Evolutionary conservation across 306 rosid genomes (phyloP).

Genomic region (Prosopis cineraria): DNA sequence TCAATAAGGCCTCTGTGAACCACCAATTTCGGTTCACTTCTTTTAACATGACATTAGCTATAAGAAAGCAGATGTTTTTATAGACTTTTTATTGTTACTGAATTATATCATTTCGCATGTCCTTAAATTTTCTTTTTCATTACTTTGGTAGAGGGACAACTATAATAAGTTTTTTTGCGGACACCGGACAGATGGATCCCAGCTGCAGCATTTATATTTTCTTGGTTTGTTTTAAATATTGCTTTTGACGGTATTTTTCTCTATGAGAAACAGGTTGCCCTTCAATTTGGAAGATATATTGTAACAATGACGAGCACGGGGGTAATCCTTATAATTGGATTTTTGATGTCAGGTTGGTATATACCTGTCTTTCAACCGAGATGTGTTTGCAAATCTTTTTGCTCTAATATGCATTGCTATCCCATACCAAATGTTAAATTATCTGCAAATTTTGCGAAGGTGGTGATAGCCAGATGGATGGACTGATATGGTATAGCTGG

Average conservation of each 20-base stretch:
- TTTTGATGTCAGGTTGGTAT: constrained; percentile 84
- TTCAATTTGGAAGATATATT: constrained; percentile 90
- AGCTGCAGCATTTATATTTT: not conserved
- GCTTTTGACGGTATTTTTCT: constrained; percentile 30
- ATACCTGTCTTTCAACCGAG: constrained; percentile 18
- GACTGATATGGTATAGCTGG: constrained; percentile 74
- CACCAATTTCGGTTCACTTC: not conserved
- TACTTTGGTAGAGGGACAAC: not conserved
- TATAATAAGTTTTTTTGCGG: not conserved
- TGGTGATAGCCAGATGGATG: constrained; percentile 65
- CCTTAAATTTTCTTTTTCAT: not conserved
- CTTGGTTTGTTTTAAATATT: constrained; percentile 23
- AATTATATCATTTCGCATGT: not conserved
- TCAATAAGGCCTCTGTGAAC: not conserved
- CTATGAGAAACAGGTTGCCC: constrained; percentile 56
- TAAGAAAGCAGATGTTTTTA: not conserved
- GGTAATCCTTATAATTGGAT: constrained; percentile 77
- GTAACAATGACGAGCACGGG: constrained; percentile 99
- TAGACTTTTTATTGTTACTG: not conserved
- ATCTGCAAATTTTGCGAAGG: constrained; percentile 45
- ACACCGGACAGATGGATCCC: not conserved
- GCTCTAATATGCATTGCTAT: not conserved
- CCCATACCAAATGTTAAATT: constrained; percentile 4
- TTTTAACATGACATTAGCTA: not conserved
- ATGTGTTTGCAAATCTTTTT: constrained; percentile 8